Conservation (phyloP, 2,329 filamentous ascomycete genomes). For the Aureobasidium pullulans region DNA sequence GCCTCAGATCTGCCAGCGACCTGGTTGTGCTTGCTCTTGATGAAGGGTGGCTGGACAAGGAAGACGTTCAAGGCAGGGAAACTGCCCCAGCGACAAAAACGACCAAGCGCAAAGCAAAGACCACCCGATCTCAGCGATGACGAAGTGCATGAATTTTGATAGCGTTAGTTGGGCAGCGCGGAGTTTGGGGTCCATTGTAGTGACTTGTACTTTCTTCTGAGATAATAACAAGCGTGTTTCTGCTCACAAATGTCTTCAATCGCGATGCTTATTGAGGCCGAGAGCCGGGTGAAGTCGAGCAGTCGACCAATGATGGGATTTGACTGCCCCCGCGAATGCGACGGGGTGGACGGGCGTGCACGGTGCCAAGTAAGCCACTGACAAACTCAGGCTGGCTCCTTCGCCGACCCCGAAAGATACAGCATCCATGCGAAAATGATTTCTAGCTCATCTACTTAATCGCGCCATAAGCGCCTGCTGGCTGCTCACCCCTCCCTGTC, state of each 20-base stretch:
- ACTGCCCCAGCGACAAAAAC: neutral
- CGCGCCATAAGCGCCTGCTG: constrained; percentile 7
- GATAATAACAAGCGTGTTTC: neutral
- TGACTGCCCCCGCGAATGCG: neutral
- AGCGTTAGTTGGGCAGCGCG: constrained; percentile 4
- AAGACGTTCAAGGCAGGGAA: constrained; percentile 26
- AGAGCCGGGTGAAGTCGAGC: neutral
- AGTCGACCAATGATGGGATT: neutral
- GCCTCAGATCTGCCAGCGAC: constrained; percentile 16
- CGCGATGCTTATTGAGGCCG: neutral
- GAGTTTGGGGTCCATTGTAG: constrained; percentile 3
- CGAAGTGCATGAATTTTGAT: neutral
- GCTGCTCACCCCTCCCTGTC: neutral
- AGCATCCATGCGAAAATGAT: constrained; percentile 13
- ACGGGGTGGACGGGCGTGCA: neutral
- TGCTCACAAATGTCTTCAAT: neutral
- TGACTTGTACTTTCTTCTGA: neutral
- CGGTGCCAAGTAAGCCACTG: constrained; percentile 11
- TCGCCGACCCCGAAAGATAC: constrained; percentile 10
- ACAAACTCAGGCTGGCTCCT: constrained; percentile 12
- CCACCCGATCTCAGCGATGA: constrained; percentile 5
- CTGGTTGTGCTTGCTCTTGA: constrained; percentile 26
- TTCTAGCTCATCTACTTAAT: constrained; percentile 11
- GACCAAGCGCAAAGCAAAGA: constrained; percentile 12
- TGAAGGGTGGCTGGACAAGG: constrained; percentile 29